Conservation (phyloP, 805 yeast genomes). For the Yarrowia porcina region DNA sequence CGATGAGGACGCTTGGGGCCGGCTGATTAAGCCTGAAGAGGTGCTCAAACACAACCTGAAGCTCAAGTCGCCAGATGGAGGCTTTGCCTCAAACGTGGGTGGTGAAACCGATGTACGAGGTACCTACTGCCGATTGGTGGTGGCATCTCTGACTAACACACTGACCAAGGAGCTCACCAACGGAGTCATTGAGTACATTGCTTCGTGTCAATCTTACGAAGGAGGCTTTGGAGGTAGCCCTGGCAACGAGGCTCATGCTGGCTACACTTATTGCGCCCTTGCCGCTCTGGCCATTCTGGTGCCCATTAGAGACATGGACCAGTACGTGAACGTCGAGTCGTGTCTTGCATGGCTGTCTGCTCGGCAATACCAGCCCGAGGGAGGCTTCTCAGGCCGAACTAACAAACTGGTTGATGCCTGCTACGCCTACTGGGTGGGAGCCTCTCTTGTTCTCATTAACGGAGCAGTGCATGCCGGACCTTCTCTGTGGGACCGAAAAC, state of each 20-base stretch:
- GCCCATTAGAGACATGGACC: conserved; percentile 38
- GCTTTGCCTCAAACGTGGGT: conserved; percentile 65
- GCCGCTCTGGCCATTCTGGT: conserved; percentile 56
- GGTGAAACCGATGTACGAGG: conserved; percentile 87
- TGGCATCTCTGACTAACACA: conserved; percentile 63
- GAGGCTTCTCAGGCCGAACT: conserved; percentile 85
- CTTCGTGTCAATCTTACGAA: conserved; percentile 79
- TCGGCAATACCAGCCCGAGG: conserved; percentile 72
- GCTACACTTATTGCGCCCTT: conserved; percentile 88
- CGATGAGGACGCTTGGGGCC: conserved; percentile 42
- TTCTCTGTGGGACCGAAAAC: conserved; percentile 50
- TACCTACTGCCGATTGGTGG: conserved; percentile 77
- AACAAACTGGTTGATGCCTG: conserved; percentile 96
- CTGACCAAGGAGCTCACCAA: conserved; percentile 56
- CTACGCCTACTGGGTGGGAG: conserved; percentile 95
- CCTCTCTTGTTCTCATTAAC: conserved; percentile 62
- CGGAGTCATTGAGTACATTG: conserved; percentile 58
- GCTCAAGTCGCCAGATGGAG: conserved; percentile 67
- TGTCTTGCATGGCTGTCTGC: conserved; percentile 63
- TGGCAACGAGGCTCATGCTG: conserved; percentile 92
- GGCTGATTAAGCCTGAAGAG: conserved; percentile 44
- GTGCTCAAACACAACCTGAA: conserved; percentile 63
- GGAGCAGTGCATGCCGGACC: conserved; percentile 42
- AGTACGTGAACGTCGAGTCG: conserved; percentile 45
- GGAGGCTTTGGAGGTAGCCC: conserved; percentile 93